Conservation (phyloP, 2,329 filamentous ascomycete species). For the Lasiodiplodia citricola region DNA sequence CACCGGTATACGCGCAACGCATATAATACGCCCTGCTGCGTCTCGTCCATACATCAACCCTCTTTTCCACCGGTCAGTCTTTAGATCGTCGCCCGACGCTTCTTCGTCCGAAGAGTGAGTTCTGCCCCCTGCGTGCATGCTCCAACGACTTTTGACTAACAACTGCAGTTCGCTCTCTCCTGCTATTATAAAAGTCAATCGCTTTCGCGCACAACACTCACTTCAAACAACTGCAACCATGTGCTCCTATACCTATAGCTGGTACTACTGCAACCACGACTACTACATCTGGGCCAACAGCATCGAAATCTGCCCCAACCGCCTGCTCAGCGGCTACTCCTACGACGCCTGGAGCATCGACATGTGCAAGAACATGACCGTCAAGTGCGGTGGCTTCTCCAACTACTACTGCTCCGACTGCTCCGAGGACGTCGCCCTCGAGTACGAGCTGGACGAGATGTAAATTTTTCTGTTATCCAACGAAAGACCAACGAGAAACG, state of each 20-base stretch:
- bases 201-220: background rate
- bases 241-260: slow-evolving; percentile 55
- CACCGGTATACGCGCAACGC: background rate
- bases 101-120: slow-evolving; percentile 13
- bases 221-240: slow-evolving; percentile 35
- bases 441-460: slow-evolving; percentile 50
- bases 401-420: slow-evolving; percentile 53
- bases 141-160: background rate
- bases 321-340: slow-evolving; percentile 53
- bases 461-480: slow-evolving; percentile 26
- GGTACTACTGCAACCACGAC: slow-evolving; percentile 56
- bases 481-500: background rate
- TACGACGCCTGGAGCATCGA: slow-evolving; percentile 56
- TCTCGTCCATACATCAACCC: background rate
- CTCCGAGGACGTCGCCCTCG: slow-evolving; percentile 49
- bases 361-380: slow-evolving; percentile 52
- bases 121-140: background rate
- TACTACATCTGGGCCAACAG: slow-evolving; percentile 55
- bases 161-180: background rate
- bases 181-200: background rate
- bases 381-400: slow-evolving; percentile 49
- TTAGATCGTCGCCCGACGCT: background rate
- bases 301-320: slow-evolving; percentile 52
- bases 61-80: background rate
- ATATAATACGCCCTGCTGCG: slow-evolving; percentile 13